Conservation (phyloP, 495 filamentous ascomycete genomes). For the Poronia punctata region DNA sequence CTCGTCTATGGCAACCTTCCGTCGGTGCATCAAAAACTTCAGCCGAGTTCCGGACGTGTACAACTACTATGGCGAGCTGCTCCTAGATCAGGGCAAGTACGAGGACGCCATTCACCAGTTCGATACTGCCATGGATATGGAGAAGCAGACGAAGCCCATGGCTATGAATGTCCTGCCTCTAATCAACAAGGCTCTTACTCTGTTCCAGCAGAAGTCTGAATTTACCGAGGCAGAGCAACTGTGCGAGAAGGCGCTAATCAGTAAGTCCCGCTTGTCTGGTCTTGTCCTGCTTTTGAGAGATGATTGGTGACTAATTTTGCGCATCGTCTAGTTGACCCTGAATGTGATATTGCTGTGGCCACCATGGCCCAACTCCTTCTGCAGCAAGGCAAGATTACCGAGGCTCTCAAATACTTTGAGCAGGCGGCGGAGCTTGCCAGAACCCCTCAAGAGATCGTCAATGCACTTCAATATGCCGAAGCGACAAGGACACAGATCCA, state of each 20-base stretch:
- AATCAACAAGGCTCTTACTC: constrained; percentile 94
- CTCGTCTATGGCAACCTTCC: constrained; percentile 96
- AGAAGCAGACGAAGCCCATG: constrained; percentile 85
- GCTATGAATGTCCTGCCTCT: constrained; percentile 95
- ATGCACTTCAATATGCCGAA: constrained; percentile 94
- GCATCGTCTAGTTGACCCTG: constrained; percentile 89
- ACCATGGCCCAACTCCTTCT: constrained; percentile 99
- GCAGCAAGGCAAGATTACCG: constrained; percentile 93
- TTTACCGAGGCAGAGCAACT: constrained; percentile 91
- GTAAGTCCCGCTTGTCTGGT: too few relatives aligned
- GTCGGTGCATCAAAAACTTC: constrained; percentile 96
- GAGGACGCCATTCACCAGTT: constrained; percentile 97
- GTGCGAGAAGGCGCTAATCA: constrained; percentile 94
- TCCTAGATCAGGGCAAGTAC: constrained; percentile 93
- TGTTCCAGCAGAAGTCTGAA: constrained; percentile 98
- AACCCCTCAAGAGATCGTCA: constrained; percentile 92
- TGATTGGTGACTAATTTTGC: constrained; percentile 28
- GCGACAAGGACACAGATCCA: constrained; percentile 94
- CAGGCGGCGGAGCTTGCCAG: constrained; percentile 90
- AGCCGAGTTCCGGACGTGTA: constrained; percentile 94
- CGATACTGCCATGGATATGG: constrained; percentile 94
- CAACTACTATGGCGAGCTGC: constrained; percentile 98
- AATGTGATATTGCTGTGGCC: constrained; percentile 97
- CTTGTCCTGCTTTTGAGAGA: too few relatives aligned
- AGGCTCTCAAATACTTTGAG: constrained; percentile 96